phyloP scores from a whole-genome alignment of 192 early-diverging fungal species.

The Coemansia sp. region DNA sequence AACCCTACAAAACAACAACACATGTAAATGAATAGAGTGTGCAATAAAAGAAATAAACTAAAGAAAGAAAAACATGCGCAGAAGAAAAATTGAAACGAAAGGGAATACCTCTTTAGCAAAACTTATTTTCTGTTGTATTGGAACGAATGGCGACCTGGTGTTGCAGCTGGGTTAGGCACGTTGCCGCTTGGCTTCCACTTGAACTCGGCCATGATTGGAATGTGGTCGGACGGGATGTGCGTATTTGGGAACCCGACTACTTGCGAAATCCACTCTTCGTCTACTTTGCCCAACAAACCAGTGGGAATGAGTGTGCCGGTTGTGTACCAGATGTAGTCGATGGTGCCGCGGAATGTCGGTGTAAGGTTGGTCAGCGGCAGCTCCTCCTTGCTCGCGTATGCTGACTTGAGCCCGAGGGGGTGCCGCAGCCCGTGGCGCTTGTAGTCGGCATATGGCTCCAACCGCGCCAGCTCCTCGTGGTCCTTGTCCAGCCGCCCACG shows the following conservation, averaged over 20 bases:
- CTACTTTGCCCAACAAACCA: slow-evolving; percentile 78
- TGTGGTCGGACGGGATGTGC: slow-evolving; percentile 82
- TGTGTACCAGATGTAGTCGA: slow-evolving; percentile 95
- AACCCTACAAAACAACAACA: no score
- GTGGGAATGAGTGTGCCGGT: slow-evolving; percentile 70
- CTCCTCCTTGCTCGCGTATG: slow-evolving; percentile 71
- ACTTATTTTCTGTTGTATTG: slow-evolving; percentile 36
- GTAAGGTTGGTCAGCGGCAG: slow-evolving; percentile 92
- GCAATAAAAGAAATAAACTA: background rate
- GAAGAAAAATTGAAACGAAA: no score
- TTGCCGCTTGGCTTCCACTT: slow-evolving; percentile 54
- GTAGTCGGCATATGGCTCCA: slow-evolving; percentile 79
- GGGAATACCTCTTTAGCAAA: background rate
- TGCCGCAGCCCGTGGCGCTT: slow-evolving; percentile 81
- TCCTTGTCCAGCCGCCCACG: slow-evolving; percentile 71
- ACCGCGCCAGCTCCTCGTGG: slow-evolving; percentile 78
- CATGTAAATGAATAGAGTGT: no score
- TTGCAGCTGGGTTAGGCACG: slow-evolving; percentile 1
- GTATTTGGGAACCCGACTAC: slow-evolving; percentile 91
- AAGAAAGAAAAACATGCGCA: background rate
- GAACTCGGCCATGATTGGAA: slow-evolving; percentile 72
- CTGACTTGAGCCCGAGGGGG: slow-evolving; percentile 74
- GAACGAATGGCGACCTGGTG: slow-evolving; percentile 35
- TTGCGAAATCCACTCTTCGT: slow-evolving; percentile 72
- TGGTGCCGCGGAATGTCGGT: slow-evolving; percentile 78